Evolutionary conservation across 306 rosid species (phyloP).

Genomic region (Cicer pinnatifidum): DNA sequence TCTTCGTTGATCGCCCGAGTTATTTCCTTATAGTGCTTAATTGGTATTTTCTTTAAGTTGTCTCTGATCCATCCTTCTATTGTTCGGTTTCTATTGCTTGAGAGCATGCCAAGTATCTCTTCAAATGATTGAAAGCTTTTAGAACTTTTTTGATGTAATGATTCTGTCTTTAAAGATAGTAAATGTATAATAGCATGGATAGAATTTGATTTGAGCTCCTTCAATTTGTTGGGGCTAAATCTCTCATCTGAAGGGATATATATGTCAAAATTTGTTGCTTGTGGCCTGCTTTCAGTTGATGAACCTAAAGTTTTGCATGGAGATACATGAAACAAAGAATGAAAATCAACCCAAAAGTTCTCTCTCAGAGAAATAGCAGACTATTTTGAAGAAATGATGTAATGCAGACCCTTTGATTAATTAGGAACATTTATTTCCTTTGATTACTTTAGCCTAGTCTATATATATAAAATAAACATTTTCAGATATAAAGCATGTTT

Average conservation of each 20-base stretch:
- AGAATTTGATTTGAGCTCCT: conserved; percentile 56
- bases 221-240: conserved; percentile 55
- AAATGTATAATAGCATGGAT: conserved; percentile 56
- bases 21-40: conserved; percentile 47
- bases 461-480: not conserved
- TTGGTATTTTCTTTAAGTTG: conserved; percentile 52
- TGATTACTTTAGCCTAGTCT: not conserved
- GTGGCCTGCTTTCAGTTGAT: conserved; percentile 53
- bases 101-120: conserved; percentile 54
- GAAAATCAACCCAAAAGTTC: conserved; percentile 15
- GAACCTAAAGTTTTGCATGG: conserved; percentile 47
- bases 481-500: conserved; percentile 29
- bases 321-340: conserved; percentile 11
- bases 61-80: conserved; percentile 53
- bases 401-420: conserved; percentile 8
- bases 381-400: not conserved
- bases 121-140: conserved; percentile 54
- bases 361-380: not conserved
- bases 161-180: conserved; percentile 50
- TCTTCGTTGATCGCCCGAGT: conserved; percentile 45
- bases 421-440: not conserved
- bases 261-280: conserved; percentile 46
- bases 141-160: conserved; percentile 33
- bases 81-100: conserved; percentile 47
- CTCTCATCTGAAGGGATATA: conserved; percentile 75